Conservation (phyloP, 768 basidiomycete species). For the Leccinum variicolor region DNA sequence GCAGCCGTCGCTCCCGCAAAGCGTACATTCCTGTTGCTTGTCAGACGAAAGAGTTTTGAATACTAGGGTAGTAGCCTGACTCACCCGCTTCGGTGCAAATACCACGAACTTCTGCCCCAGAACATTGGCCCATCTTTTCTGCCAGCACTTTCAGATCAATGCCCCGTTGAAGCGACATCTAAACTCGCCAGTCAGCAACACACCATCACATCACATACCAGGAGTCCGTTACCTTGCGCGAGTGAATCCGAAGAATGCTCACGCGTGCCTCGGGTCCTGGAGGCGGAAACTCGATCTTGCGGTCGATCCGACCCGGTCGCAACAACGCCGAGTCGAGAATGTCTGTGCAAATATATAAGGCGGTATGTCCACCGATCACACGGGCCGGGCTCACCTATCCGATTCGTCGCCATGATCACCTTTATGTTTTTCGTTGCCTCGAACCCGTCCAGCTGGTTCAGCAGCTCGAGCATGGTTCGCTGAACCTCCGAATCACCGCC, state of each 20-base stretch:
- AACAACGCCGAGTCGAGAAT: constrained; percentile 93
- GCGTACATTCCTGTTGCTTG: constrained; percentile 82
- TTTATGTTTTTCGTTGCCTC: neutral
- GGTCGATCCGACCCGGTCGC: constrained; percentile 90
- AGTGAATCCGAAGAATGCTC: constrained; percentile 49
- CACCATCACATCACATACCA: neutral
- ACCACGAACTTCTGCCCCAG: constrained; percentile 95
- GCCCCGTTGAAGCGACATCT: constrained; percentile 98
- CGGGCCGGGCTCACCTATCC: constrained; percentile 57
- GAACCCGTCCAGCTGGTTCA: neutral
- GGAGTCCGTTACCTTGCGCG: constrained; percentile 59
- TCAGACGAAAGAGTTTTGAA: neutral
- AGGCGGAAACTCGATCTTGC: constrained; percentile 39
- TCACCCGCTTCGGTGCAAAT: constrained; percentile 94
- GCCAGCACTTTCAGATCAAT: constrained; percentile 96
- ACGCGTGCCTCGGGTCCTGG: constrained; percentile 96
- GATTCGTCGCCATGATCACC: constrained; percentile 36
- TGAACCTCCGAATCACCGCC: constrained; percentile 81
- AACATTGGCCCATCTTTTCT: constrained; percentile 99
- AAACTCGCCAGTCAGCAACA: neutral
- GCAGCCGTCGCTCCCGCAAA: constrained; percentile 88
- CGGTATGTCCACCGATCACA: neutral
- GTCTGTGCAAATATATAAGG: constrained; percentile 44
- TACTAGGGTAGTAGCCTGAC: constrained; percentile 11
- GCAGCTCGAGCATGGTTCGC: neutral